Conservation (phyloP, 2,329 filamentous ascomycete species). For the Pestalotiopsis fici region DNA sequence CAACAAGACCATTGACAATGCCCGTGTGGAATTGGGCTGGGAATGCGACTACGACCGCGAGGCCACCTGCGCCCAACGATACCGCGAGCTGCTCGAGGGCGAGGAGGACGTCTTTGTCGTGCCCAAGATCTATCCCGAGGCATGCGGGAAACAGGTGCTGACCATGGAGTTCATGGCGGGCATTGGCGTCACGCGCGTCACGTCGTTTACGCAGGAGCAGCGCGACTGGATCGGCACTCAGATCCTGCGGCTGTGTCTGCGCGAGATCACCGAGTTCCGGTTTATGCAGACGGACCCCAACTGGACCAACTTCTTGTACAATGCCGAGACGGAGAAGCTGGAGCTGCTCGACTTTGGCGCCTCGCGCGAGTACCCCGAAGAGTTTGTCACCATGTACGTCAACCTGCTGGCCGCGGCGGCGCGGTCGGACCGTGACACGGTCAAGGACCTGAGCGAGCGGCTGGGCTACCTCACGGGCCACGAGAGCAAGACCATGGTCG, state of each 20-base stretch:
- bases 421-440: conserved; percentile 62
- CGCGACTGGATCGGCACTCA: conserved; percentile 96
- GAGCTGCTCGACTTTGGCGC: conserved; percentile 96
- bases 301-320: conserved; percentile 99
- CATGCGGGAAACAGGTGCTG: conserved; percentile 81
- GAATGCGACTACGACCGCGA: conserved; percentile 95
- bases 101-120: conserved; percentile 77
- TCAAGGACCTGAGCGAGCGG: conserved; percentile 69
- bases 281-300: conserved; percentile 99
- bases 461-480: conserved; percentile 92
- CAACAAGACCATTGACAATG: conserved; percentile 96
- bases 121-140: conserved; percentile 75
- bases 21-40: conserved; percentile 88
- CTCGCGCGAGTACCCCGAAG: conserved; percentile 77
- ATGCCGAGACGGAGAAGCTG: conserved; percentile 68
- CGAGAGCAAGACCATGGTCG: conserved; percentile 82
- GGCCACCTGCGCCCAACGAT: conserved; percentile 76
- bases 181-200: conserved; percentile 79
- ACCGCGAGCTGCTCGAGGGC: conserved; percentile 73
- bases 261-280: conserved; percentile 90
- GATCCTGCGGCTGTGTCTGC: conserved; percentile 85
- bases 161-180: conserved; percentile 94
- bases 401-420: conserved; percentile 79
- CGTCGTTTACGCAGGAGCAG: conserved; percentile 76
- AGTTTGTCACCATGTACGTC: conserved; percentile 81